Evolutionary conservation across 306 rosid genomes (phyloP).

Genomic region (Dryas drummondii): DNA sequence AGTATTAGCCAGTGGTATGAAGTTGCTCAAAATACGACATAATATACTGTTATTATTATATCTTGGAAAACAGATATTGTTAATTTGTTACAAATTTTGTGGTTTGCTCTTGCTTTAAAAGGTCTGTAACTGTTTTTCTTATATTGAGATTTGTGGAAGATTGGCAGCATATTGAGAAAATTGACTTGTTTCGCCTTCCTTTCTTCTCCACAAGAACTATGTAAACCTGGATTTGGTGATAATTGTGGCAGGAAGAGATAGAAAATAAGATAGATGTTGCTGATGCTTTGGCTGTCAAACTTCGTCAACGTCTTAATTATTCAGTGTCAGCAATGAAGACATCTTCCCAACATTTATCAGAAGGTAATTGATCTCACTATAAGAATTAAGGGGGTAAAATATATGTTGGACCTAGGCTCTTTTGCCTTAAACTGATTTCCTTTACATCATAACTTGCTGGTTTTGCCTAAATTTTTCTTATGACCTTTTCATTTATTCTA

Average conservation of each 20-base stretch:
- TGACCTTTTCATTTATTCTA: constrained; percentile 11
- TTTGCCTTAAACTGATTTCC: not conserved
- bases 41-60: not conserved
- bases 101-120: not conserved
- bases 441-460: not conserved
- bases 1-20: not conserved
- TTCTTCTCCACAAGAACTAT: not conserved
- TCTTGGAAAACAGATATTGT: not conserved
- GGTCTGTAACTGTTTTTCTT: not conserved
- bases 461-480: not conserved
- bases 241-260: constrained; percentile 70
- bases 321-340: constrained; percentile 78
- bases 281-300: constrained; percentile 83
- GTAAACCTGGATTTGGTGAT: constrained; percentile 16
- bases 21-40: not conserved
- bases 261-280: constrained; percentile 80
- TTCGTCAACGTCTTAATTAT: constrained; percentile 75
- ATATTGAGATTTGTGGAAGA: not conserved
- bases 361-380: constrained; percentile 50
- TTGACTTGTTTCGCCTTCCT: not conserved
- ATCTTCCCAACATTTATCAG: constrained; percentile 82
- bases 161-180: not conserved
- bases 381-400: not conserved
- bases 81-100: not conserved
- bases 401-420: not conserved